These are phyloP conservation scores for Lactarius hengduanensis DNA, from an alignment of 768 basidiomycete genomes.

Conservation along the genomic window DNA sequence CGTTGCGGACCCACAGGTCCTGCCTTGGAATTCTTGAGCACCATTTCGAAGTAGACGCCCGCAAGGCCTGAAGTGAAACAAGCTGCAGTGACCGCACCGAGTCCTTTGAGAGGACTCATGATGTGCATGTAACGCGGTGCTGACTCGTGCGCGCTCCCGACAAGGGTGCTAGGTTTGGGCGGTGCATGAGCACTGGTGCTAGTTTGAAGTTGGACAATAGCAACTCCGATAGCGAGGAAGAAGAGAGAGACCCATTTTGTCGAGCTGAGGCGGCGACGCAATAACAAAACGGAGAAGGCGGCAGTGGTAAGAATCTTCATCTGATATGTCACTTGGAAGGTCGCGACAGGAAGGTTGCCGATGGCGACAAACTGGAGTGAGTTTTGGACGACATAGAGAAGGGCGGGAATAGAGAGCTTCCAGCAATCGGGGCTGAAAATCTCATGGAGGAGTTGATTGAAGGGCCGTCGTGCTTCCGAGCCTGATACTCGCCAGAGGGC, in stretches of 20 bases:
- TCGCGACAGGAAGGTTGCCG: conserved; percentile 91
- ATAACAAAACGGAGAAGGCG: conserved; percentile 82
- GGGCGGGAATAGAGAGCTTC: conserved; percentile 96
- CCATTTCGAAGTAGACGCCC: conserved; percentile 94
- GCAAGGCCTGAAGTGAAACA: conserved; percentile 90
- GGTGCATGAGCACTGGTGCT: conserved; percentile 37
- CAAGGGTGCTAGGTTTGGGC: conserved; percentile 40
- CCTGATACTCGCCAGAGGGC: conserved; percentile 49
- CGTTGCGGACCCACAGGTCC: conserved; percentile 89
- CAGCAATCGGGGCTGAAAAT: conserved; percentile 93
- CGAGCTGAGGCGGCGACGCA: conserved; percentile 67
- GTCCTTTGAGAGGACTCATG: conserved; percentile 82
- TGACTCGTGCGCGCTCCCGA: conserved; percentile 69
- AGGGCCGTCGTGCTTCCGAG: conserved; percentile 40
- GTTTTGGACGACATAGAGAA: conserved; percentile 96
- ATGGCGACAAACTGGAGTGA: conserved; percentile 97
- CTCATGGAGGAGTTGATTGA: conserved; percentile 58
- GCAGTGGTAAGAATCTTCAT: conserved; percentile 99
- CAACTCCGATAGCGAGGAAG: conserved; percentile 89
- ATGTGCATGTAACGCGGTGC: conserved; percentile 58
- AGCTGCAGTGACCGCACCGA: conserved; percentile 78
- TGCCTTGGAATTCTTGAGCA: conserved; percentile 78
- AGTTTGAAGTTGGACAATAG: conserved; percentile 91
- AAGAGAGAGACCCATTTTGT: conserved; percentile 87
- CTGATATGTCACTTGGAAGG: conserved; percentile 97